Conservation (phyloP, 768 basidiomycete genomes). For the Lactifluus hygrophoroides region DNA sequence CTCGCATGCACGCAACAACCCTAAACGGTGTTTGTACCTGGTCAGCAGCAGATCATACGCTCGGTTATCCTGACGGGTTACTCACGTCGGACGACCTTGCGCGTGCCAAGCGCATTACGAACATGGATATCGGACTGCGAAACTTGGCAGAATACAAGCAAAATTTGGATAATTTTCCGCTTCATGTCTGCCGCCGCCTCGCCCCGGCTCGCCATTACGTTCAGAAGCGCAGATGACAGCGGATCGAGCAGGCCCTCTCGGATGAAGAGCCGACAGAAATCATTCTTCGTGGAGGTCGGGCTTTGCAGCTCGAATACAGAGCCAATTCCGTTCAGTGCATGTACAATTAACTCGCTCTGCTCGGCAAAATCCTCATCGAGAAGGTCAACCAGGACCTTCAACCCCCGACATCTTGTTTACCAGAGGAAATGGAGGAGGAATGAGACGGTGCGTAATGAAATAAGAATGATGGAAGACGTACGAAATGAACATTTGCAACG, state of each 20-base stretch:
- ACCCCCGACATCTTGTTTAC: slow-evolving; percentile 71
- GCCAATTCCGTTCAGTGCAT: slow-evolving; percentile 89
- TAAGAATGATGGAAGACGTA: slow-evolving; percentile 36
- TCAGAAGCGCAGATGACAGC: slow-evolving; percentile 78
- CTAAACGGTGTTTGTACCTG: slow-evolving; percentile 33
- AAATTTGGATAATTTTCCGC: slow-evolving; percentile 80
- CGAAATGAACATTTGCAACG: slow-evolving; percentile 99
- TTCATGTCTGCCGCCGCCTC: slow-evolving; percentile 65
- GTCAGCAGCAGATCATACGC: not conserved
- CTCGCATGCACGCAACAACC: slow-evolving; percentile 80
- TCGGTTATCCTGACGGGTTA: slow-evolving; percentile 11
- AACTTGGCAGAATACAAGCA: slow-evolving; percentile 89
- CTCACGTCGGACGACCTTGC: slow-evolving; percentile 86
- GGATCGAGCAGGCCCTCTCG: slow-evolving; percentile 93
- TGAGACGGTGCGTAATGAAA: not conserved
- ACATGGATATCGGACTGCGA: slow-evolving; percentile 95
- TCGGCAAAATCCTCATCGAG: slow-evolving; percentile 94
- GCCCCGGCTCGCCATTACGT: slow-evolving; percentile 73
- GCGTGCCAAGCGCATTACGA: slow-evolving; percentile 81
- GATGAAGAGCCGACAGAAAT: slow-evolving; percentile 98
- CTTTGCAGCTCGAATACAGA: slow-evolving; percentile 95
- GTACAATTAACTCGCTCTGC: slow-evolving; percentile 83
- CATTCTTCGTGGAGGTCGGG: slow-evolving; percentile 86
- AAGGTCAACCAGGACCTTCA: slow-evolving; percentile 90
- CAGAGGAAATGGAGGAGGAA: not conserved